Percentiles rank a stretch among this genome's conserved stretches.
Evolutionary conservation across 495 filamentous ascomycete genomes (phyloP).

Genomic region (Penicillium macrosclerotiorum): DNA sequence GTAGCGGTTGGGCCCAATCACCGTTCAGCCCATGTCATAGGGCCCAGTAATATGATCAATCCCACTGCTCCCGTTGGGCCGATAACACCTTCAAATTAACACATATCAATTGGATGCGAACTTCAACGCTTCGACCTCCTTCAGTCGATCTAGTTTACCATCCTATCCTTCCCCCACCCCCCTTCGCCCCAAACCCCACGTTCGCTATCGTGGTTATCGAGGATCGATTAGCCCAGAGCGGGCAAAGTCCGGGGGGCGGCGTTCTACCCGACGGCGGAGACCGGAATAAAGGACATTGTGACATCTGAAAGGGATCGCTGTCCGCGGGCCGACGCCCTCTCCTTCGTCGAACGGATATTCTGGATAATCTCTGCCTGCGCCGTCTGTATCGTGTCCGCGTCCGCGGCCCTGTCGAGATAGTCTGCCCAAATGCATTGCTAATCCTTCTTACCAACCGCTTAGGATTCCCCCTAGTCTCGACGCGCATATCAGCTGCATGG

Average conservation of each 20-base stretch:
- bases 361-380: too few species aligned
- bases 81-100: slow-evolving; percentile 22
- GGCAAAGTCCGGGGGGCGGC: slow-evolving; percentile 19
- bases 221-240: slow-evolving; percentile 6
- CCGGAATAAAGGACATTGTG: background rate
- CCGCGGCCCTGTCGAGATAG: slow-evolving; percentile 4
- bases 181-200: background rate
- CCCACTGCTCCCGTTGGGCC: slow-evolving; percentile 25
- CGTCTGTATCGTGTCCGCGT: too few species aligned
- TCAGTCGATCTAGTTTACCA: background rate
- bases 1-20: slow-evolving; percentile 18
- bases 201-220: slow-evolving; percentile 4
- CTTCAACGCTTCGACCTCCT: slow-evolving; percentile 10
- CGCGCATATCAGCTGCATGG: slow-evolving; percentile 22
- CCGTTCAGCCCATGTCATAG: slow-evolving; percentile 18
- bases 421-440: slow-evolving; percentile 10
- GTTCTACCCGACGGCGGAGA: slow-evolving; percentile 1
- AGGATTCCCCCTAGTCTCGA: slow-evolving; percentile 4
- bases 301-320: too few species aligned
- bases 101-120: slow-evolving; percentile 12
- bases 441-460: slow-evolving; percentile 15
- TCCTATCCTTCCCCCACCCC: background rate
- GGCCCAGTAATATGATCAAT: slow-evolving; percentile 24
- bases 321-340: too few species aligned
- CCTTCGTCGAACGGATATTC: too few species aligned